Percentiles rank a stretch among this genome's conserved stretches.
Evolutionary conservation across 805 yeast genomes (phyloP).

Genomic region (Candida coquimbonensis): DNA sequence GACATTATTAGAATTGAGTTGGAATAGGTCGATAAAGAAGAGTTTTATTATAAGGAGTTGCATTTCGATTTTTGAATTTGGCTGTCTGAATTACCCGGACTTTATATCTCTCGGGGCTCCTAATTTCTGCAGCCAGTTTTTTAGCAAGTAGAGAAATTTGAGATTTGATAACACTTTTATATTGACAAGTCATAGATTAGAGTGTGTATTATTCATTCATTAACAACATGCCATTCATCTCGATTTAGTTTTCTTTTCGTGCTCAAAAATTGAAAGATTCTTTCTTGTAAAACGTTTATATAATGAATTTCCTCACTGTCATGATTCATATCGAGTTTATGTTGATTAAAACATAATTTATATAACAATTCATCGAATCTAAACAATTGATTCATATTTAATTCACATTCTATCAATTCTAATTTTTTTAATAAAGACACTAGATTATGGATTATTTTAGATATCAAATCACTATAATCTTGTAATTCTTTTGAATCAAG

Average conservation of each 20-base stretch:
- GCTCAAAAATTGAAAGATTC: background rate
- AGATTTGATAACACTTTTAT: too few relatives aligned
- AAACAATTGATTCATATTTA: conserved; percentile 10
- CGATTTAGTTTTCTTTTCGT: conserved; percentile 12
- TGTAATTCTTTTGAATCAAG: conserved; percentile 11
- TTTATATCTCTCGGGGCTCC: background rate
- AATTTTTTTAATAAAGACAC: conserved; percentile 8
- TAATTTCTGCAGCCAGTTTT: background rate
- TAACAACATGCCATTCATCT: conserved; percentile 22
- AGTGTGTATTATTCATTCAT: background rate
- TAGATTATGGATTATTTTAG: conserved; percentile 13
- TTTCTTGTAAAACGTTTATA: too few relatives aligned
- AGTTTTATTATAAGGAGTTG: background rate
- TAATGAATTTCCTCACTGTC: too few relatives aligned
- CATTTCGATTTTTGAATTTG: conserved; percentile 5
- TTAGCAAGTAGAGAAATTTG: too few relatives aligned
- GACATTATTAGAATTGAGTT: conserved; percentile 9
- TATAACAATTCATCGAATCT: conserved; percentile 18
- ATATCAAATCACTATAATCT: conserved; percentile 7
- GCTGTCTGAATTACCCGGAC: background rate
- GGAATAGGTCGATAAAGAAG: background rate
- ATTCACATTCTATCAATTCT: conserved; percentile 8
- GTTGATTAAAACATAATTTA: conserved; percentile 18
- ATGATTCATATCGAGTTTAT: background rate
- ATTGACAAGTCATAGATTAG: too few relatives aligned